Evolutionary conservation across 2,329 filamentous ascomycete species (phyloP).

Genomic region (Diplodia seriata): DNA sequence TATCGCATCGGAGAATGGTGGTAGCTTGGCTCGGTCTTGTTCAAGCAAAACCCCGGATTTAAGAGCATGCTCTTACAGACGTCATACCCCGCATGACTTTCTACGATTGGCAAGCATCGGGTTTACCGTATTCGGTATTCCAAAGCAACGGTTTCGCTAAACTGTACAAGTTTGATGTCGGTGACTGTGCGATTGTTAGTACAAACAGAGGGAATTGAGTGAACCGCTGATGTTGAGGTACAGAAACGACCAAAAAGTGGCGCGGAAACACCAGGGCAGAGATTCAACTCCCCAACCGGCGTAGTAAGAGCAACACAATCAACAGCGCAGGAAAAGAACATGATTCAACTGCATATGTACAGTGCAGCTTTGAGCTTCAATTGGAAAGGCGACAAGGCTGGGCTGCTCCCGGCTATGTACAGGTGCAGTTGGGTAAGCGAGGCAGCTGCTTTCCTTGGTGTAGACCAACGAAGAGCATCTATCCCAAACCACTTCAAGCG

Average conservation of each 20-base stretch:
- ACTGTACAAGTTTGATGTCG: neutral
- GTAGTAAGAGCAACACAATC: neutral
- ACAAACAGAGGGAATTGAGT: no score
- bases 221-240: no score
- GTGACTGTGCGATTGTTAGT: neutral
- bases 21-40: neutral
- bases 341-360: neutral
- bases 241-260: no score
- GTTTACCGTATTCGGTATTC: neutral
- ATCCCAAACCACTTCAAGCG: neutral
- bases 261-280: no score
- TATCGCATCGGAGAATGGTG: neutral
- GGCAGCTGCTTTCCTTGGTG: neutral
- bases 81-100: neutral
- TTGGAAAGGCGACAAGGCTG: constrained; percentile 1
- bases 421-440: neutral
- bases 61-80: neutral
- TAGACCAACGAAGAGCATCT: constrained; percentile 6
- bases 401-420: constrained; percentile 17
- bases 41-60: neutral
- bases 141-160: neutral
- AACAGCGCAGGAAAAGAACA: neutral
- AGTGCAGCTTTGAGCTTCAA: neutral
- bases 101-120: neutral
- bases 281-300: no score